Percentiles rank a stretch among this genome's conserved stretches.
Conservation (phyloP, 1,284 basidiomycete species). For the Schizophyllum amplum region DNA sequence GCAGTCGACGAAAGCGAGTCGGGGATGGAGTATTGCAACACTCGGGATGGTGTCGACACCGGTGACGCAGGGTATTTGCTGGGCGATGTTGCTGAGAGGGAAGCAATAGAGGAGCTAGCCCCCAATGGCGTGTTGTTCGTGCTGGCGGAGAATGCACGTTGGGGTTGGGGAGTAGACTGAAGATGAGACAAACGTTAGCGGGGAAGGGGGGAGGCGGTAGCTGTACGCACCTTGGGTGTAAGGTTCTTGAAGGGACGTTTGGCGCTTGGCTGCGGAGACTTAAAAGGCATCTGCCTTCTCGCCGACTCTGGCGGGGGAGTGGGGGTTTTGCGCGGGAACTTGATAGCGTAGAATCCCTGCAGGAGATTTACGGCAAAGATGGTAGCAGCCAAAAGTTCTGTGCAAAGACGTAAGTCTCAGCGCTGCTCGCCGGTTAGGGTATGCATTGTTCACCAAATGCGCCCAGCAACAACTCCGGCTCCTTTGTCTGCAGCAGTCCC, state of each 20-base stretch:
- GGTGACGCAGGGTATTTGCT: background rate
- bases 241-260: background rate
- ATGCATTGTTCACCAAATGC: background rate
- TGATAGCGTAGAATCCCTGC: background rate
- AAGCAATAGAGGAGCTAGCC: background rate
- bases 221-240: background rate
- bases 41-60: background rate
- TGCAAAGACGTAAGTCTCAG: too few relatives aligned
- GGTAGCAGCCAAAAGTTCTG: background rate
- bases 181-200: too few relatives aligned
- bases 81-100: background rate
- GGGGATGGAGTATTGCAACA: background rate
- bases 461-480: background rate
- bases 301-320: background rate
- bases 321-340: background rate
- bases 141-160: background rate
- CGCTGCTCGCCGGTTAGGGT: too few relatives aligned
- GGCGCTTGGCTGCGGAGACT: background rate
- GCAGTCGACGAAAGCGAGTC: background rate
- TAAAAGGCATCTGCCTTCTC: background rate
- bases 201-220: too few relatives aligned
- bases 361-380: background rate
- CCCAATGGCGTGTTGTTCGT: background rate
- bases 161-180: background rate
- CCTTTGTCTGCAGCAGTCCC: background rate